Evolutionary conservation across 768 basidiomycete genomes (phyloP).

Genomic region (Candolleomyces efflorescens): DNA sequence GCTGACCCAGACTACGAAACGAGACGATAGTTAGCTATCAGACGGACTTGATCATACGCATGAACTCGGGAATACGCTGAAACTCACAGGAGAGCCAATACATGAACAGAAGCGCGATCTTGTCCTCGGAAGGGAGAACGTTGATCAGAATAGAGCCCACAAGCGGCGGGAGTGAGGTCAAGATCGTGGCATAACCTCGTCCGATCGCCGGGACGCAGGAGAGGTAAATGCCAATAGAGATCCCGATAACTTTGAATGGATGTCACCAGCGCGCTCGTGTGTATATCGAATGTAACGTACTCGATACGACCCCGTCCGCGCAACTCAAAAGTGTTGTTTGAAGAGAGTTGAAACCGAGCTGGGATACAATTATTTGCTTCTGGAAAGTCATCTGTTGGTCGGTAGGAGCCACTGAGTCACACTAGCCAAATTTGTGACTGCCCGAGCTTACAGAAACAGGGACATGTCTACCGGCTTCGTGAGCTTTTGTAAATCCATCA

Average conservation of each 20-base stretch:
- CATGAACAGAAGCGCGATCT: slow-evolving; percentile 59
- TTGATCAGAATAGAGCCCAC: slow-evolving; percentile 60
- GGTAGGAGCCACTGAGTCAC: slow-evolving; percentile 26
- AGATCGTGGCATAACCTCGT: slow-evolving; percentile 57
- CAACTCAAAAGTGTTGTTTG: slow-evolving; percentile 70
- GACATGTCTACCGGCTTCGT: background rate
- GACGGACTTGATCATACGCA: too few relatives aligned
- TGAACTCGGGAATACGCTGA: background rate
- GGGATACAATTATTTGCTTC: slow-evolving; percentile 56
- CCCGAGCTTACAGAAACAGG: slow-evolving; percentile 11
- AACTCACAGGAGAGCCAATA: slow-evolving; percentile 48
- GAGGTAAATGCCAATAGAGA: slow-evolving; percentile 59
- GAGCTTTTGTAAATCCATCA: too few relatives aligned
- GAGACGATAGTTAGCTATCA: background rate
- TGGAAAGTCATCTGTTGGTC: slow-evolving; percentile 45
- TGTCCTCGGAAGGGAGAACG: slow-evolving; percentile 59
- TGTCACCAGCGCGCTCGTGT: background rate
- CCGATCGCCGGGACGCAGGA: slow-evolving; percentile 53
- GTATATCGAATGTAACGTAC: background rate
- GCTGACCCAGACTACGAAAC: slow-evolving; percentile 37
- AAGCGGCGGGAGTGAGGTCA: slow-evolving; percentile 63
- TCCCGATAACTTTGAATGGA: slow-evolving; percentile 46
- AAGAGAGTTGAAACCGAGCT: slow-evolving; percentile 59
- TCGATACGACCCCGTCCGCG: slow-evolving; percentile 54
- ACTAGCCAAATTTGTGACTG: too few relatives aligned